Evolutionary conservation across 2,329 filamentous ascomycete genomes (phyloP).

Genomic region (Pseudogymnoascus sp.): DNA sequence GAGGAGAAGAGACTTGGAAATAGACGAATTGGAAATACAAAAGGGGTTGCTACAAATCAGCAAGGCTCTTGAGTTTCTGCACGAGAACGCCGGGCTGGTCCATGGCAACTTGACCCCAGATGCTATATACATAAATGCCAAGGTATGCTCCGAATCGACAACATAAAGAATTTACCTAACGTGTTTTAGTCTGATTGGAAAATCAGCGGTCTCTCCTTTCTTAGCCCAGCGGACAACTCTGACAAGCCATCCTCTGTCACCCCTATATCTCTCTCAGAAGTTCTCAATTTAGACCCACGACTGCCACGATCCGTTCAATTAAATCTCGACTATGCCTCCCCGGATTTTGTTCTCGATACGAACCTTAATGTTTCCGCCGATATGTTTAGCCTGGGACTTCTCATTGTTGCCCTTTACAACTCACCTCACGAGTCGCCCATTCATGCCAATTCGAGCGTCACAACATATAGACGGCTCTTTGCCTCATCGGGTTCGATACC

Average conservation of each 20-base stretch:
- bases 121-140: slow-evolving; percentile 86
- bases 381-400: slow-evolving; percentile 85
- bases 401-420: slow-evolving; percentile 88
- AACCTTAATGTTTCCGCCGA: slow-evolving; percentile 79
- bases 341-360: slow-evolving; percentile 88
- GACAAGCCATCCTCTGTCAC: slow-evolving; percentile 67
- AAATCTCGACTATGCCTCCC: slow-evolving; percentile 86
- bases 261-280: slow-evolving; percentile 74
- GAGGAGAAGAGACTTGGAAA: slow-evolving; percentile 73
- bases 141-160: slow-evolving; percentile 42
- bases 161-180: slow-evolving; percentile 21
- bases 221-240: slow-evolving; percentile 69
- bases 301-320: slow-evolving; percentile 78
- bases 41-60: slow-evolving; percentile 90
- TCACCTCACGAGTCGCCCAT: slow-evolving; percentile 85
- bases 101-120: slow-evolving; percentile 94
- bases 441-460: slow-evolving; percentile 70
- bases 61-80: slow-evolving; percentile 89
- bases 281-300: slow-evolving; percentile 75
- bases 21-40: slow-evolving; percentile 95
- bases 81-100: slow-evolving; percentile 88
- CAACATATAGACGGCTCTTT: slow-evolving; percentile 79
- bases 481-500: slow-evolving; percentile 71
- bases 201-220: slow-evolving; percentile 87
- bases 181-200: slow-evolving; percentile 83